phyloP scores from a whole-genome alignment of 805 yeast species.

The Lipomyces lipofer region DNA sequence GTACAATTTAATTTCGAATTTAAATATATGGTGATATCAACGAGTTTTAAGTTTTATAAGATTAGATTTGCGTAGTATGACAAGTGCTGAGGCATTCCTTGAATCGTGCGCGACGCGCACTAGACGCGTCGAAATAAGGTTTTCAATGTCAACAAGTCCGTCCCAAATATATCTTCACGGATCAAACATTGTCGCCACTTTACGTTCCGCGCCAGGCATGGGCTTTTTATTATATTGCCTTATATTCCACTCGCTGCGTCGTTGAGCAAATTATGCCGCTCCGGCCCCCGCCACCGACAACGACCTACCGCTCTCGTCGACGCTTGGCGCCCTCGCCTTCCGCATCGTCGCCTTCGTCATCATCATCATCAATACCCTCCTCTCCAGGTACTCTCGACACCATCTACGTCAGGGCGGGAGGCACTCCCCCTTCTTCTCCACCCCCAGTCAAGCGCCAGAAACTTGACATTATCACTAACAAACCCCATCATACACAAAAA shows the following conservation, averaged over 20 bases:
- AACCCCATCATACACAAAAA: no score
- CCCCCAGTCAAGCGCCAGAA: no score
- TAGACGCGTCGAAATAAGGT: conserved; percentile 7
- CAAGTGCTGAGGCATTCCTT: no score
- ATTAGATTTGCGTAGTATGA: no score
- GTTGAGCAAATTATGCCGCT: not conserved
- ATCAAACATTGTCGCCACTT: not conserved
- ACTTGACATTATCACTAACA: no score
- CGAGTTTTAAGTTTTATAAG: no score
- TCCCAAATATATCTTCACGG: not conserved
- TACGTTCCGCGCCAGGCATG: not conserved
- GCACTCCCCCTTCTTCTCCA: not conserved
- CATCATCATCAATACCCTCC: conserved; percentile 2
- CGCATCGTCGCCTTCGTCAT: not conserved
- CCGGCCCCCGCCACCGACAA: not conserved
- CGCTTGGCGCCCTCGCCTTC: not conserved
- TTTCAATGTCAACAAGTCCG: no score
- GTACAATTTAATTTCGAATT: no score
- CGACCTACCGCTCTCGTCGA: not conserved
- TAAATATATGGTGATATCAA: no score
- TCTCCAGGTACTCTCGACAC: not conserved
- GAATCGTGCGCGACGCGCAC: not conserved
- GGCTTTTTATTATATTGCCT: not conserved
- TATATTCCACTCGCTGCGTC: not conserved
- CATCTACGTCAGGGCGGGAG: not conserved